phyloP scores from a whole-genome alignment of 208 protist species.

The Zelonia costaricensis region DNA sequence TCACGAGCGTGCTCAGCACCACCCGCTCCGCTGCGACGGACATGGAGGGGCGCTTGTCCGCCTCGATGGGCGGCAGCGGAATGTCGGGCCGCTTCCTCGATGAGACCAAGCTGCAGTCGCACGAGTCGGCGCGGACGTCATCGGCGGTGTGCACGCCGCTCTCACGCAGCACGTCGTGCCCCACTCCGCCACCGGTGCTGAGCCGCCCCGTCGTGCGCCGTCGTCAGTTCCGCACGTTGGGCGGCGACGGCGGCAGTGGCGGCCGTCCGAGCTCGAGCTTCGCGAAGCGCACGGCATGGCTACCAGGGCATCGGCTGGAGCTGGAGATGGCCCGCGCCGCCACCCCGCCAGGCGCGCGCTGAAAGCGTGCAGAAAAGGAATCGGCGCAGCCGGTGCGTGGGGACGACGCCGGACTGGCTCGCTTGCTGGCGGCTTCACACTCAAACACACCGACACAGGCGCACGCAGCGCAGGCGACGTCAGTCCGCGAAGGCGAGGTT shows the following conservation, averaged over 20 bases:
- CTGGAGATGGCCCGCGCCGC: not conserved
- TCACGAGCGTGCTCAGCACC: slow-evolving; percentile 5
- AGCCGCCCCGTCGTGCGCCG: not conserved
- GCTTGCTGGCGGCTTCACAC: no score
- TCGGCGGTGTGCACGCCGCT: not conserved
- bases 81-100: not conserved
- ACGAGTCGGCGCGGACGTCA: not conserved
- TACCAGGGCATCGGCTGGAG: not conserved
- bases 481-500: no score
- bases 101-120: not conserved
- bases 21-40: slow-evolving; percentile 1
- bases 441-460: no score
- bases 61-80: not conserved
- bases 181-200: slow-evolving; percentile 2
- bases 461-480: no score
- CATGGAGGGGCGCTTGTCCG: not conserved
- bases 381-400: no score
- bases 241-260: not conserved
- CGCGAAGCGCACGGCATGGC: not conserved
- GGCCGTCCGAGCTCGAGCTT: not conserved
- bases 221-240: slow-evolving; percentile 1
- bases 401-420: no score
- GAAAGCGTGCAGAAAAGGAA: not conserved
- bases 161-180: not conserved
- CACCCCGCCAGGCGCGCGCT: slow-evolving; percentile 12